Percentiles rank a stretch among this genome's conserved stretches.
phyloP scores from a whole-genome alignment of 495 filamentous ascomycete genomes.

The Hyaloscypha variabilis region DNA sequence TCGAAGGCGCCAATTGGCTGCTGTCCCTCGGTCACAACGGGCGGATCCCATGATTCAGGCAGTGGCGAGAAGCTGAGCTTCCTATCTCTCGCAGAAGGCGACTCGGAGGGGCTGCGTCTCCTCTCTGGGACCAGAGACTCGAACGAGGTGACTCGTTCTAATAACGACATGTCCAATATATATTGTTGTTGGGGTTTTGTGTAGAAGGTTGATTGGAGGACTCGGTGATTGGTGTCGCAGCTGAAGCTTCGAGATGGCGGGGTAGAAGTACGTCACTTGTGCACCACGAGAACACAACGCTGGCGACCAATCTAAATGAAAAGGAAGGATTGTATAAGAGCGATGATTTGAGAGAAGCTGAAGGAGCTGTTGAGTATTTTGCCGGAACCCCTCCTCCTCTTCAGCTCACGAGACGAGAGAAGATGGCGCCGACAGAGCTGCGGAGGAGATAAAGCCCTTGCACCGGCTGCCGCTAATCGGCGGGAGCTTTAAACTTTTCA shows the following conservation, averaged over 20 bases:
- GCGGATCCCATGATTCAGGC: slow-evolving; percentile 50
- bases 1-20: slow-evolving; percentile 70
- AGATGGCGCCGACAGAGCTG: background rate
- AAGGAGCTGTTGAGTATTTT: background rate
- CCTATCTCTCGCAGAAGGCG: slow-evolving; percentile 36
- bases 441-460: slow-evolving; percentile 4
- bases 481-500: background rate
- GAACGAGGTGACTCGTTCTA: slow-evolving; percentile 49
- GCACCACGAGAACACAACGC: background rate
- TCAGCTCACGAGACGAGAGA: slow-evolving; percentile 13
- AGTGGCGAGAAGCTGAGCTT: slow-evolving; percentile 58
- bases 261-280: slow-evolving; percentile 12
- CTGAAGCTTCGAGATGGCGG: slow-evolving; percentile 1
- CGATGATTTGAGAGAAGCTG: background rate
- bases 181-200: background rate
- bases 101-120: slow-evolving; percentile 39
- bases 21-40: slow-evolving; percentile 31
- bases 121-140: slow-evolving; percentile 47
- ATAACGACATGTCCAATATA: slow-evolving; percentile 45
- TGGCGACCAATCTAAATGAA: background rate
- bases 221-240: background rate
- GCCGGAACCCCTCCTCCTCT: background rate
- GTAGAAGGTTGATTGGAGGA: background rate
- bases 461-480: slow-evolving; percentile 6
- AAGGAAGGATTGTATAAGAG: slow-evolving; percentile 1